phyloP scores from a whole-genome alignment of 2,329 filamentous ascomycete genomes.

The Teratosphaeria gauchensis region DNA sequence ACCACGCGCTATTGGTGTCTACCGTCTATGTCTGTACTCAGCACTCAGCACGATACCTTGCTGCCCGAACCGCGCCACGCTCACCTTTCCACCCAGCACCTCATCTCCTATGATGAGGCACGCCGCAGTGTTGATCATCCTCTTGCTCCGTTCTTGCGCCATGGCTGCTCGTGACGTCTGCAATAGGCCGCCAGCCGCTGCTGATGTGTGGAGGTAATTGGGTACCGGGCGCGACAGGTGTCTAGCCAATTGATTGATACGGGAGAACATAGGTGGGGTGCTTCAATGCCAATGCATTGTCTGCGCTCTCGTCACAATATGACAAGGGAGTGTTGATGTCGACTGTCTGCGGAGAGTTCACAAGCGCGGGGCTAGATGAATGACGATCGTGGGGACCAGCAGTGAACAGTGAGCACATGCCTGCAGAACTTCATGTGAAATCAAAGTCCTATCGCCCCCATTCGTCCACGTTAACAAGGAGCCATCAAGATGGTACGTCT shows the following conservation, averaged over 20 bases:
- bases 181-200: slow-evolving; percentile 22
- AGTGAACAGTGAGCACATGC: neutral
- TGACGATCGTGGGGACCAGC: neutral
- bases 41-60: slow-evolving; percentile 1
- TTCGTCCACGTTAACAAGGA: neutral
- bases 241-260: slow-evolving; percentile 62
- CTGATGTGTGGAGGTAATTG: slow-evolving; percentile 44
- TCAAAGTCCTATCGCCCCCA: neutral
- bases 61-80: neutral
- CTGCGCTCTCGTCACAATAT: neutral
- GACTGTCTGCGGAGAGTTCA: neutral
- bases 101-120: slow-evolving; percentile 97
- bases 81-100: slow-evolving; percentile 85
- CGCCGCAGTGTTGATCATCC: slow-evolving; percentile 77
- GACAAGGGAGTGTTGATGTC: neutral
- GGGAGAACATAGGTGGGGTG: slow-evolving; percentile 55
- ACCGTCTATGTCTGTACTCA: slow-evolving; percentile 40
- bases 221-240: slow-evolving; percentile 58
- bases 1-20: slow-evolving; percentile 56
- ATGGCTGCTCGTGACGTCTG: slow-evolving; percentile 36
- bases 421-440: neutral
- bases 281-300: neutral
- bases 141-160: slow-evolving; percentile 47
- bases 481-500: neutral
- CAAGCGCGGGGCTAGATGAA: neutral